Percentiles rank a stretch among this genome's conserved stretches.
These are phyloP conservation scores for Beauveria bassiana DNA, from an alignment of 2,329 filamentous ascomycete species.

Conservation along the genomic window DNA sequence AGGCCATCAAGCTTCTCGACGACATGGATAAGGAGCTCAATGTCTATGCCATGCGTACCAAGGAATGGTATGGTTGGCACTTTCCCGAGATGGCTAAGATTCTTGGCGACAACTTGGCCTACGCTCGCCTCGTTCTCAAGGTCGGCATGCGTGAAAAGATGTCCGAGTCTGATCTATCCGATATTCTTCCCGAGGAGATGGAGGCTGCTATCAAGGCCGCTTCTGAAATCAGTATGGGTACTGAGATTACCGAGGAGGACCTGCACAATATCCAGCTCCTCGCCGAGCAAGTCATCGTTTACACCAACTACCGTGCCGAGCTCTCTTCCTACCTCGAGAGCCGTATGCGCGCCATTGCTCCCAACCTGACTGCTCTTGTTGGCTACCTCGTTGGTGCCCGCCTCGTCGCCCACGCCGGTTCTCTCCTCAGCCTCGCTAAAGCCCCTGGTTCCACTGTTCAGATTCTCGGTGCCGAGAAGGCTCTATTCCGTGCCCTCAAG, in stretches of 20 bases:
- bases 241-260: constrained; percentile 89
- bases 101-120: constrained; percentile 93
- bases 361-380: constrained; percentile 87
- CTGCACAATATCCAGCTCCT: constrained; percentile 86
- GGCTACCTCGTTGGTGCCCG: constrained; percentile 91
- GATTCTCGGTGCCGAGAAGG: constrained; percentile 97
- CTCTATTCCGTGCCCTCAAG: constrained; percentile 94
- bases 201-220: constrained; percentile 86
- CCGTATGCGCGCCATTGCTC: constrained; percentile 94
- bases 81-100: constrained; percentile 98
- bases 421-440: constrained; percentile 90
- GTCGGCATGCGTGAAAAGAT: constrained; percentile 86
- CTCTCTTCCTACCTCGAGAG: constrained; percentile 83
- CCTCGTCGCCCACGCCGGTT: constrained; percentile 90
- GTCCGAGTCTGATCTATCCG: constrained; percentile 68
- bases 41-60: constrained; percentile 97
- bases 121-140: constrained; percentile 77
- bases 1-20: constrained; percentile 88
- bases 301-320: constrained; percentile 83
- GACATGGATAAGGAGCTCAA: constrained; percentile 98
- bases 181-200: constrained; percentile 91
- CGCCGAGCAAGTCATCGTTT: constrained; percentile 86
- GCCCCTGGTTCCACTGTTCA: constrained; percentile 92
- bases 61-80: constrained; percentile 99
- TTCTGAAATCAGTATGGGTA: constrained; percentile 96